phyloP scores from a whole-genome alignment of 148 eudicot species.

The Silene conica region DNA sequence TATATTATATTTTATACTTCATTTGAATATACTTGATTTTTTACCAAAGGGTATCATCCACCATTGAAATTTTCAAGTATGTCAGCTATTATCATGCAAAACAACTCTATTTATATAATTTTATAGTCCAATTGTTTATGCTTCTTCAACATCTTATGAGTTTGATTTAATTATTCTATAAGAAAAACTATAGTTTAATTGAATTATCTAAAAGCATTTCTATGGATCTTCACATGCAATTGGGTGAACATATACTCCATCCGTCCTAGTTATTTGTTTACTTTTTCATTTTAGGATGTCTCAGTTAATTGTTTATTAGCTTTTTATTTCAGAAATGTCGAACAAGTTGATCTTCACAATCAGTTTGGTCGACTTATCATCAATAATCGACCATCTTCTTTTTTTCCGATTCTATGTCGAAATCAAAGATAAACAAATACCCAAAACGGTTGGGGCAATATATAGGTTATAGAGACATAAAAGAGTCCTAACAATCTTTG shows the following conservation, averaged over 20 bases:
- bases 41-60: slow-evolving; percentile 21
- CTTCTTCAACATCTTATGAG: background rate
- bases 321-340: too few relatives aligned
- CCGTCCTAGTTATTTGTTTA: too few relatives aligned
- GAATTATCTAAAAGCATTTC: slow-evolving; percentile 8
- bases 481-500: slow-evolving; percentile 24
- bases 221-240: slow-evolving; percentile 33
- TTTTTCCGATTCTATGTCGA: too few relatives aligned
- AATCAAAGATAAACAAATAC: too few relatives aligned
- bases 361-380: too few relatives aligned
- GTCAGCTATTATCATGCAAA: slow-evolving; percentile 32
- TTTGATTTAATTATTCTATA: background rate
- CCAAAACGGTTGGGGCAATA: too few relatives aligned
- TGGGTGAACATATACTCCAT: background rate
- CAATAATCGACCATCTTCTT: too few relatives aligned
- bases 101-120: background rate
- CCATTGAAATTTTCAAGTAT: slow-evolving; percentile 35
- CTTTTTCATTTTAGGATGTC: too few relatives aligned
- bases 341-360: too few relatives aligned
- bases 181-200: background rate
- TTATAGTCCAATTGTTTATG: background rate
- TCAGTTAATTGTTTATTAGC: too few relatives aligned
- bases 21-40: background rate
- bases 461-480: background rate
- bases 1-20: background rate